phyloP scores from a whole-genome alignment of 2,329 filamentous ascomycete species.

The Ophiostoma sp. region DNA sequence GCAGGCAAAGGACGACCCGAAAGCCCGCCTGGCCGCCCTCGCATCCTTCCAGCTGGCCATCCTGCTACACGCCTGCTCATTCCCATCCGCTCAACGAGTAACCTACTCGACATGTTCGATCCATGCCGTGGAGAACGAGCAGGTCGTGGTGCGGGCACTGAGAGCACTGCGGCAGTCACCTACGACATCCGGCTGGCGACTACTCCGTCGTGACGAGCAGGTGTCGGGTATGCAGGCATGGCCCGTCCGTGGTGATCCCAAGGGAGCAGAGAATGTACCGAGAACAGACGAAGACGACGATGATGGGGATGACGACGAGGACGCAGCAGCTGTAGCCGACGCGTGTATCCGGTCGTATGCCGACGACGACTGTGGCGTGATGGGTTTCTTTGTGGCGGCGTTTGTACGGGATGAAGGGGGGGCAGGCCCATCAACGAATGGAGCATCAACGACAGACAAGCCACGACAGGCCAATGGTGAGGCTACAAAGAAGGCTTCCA shows the following conservation, averaged over 20 bases:
- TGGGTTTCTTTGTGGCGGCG: conserved; percentile 93
- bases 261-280: conserved; percentile 28
- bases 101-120: conserved; percentile 95
- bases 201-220: conserved; percentile 72
- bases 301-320: background rate
- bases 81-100: conserved; percentile 71
- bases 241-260: conserved; percentile 63
- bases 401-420: conserved; percentile 63
- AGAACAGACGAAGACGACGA: background rate
- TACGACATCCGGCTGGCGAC: conserved; percentile 70
- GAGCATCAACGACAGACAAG: background rate
- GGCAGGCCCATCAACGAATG: background rate
- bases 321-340: conserved; percentile 54
- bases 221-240: conserved; percentile 74
- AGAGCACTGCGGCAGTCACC: conserved; percentile 65
- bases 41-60: conserved; percentile 80
- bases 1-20: conserved; percentile 60
- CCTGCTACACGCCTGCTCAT: conserved; percentile 79
- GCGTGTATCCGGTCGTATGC: conserved; percentile 81
- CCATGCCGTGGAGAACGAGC: conserved; percentile 84
- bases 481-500: background rate
- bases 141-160: conserved; percentile 73
- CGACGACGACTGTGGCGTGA: conserved; percentile 77
- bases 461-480: background rate
- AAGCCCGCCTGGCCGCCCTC: conserved; percentile 68